Evolutionary conservation across 2,329 filamentous ascomycete species (phyloP).

Genomic region (Monilinia laxa): DNA sequence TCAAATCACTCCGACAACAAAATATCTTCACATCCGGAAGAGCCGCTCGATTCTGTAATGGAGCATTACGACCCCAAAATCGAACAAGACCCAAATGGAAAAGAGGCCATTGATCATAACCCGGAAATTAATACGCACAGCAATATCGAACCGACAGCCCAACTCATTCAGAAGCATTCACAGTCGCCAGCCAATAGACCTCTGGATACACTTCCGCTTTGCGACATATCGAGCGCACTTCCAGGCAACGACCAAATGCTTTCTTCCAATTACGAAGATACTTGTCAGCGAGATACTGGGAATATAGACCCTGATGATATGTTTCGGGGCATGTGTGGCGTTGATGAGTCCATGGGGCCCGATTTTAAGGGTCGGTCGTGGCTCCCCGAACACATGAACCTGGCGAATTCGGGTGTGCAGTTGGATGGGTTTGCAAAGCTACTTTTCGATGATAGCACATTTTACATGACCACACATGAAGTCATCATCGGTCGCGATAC

Average conservation of each 20-base stretch:
- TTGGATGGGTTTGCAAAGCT: constrained; percentile 51
- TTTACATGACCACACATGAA: constrained; percentile 74
- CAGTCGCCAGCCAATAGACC: background rate
- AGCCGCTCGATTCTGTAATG: background rate
- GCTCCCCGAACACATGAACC: background rate
- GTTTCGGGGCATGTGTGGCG: too few relatives aligned
- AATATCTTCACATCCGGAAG: background rate
- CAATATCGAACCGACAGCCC: background rate
- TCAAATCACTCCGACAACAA: background rate
- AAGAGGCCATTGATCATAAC: background rate
- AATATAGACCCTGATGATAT: background rate
- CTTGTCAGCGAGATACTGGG: background rate
- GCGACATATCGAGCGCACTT: background rate
- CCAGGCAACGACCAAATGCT: background rate
- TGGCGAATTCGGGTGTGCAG: background rate
- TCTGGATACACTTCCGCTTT: background rate
- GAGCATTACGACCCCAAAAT: background rate
- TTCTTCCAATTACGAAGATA: background rate
- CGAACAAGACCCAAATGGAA: background rate
- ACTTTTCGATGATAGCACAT: constrained; percentile 72
- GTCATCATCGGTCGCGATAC: constrained; percentile 73
- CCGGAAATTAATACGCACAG: background rate
- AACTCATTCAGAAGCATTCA: background rate
- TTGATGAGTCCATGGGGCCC: background rate
- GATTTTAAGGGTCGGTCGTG: background rate